Base-by-base conservation (phyloP, 768 basidiomycete species). In the Russula brevipes region DNA sequence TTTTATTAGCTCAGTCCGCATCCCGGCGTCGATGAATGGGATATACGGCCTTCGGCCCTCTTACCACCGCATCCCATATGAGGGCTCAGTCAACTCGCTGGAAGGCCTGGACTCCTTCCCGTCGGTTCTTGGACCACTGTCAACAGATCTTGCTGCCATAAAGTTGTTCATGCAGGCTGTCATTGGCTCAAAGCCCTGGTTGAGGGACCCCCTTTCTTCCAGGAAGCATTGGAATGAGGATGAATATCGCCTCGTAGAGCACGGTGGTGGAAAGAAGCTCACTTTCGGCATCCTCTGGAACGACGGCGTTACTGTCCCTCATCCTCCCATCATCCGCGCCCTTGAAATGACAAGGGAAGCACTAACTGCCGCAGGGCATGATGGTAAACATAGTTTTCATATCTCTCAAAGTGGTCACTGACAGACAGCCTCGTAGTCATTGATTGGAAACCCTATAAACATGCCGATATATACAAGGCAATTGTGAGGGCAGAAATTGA, bases 61-160 rank as follows among this genome's bases (percentile, higher is more conserved):
- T 16, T 88, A 79, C 67, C 77, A 82, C 44, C 82, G 91, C 30
- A 72, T 91, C 2, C 91, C 91, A 0, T 91, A 87, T 70, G 74
- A 76, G n/a, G 85, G 85, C 24, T 82, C 82, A 5, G 75, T 79
- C 3, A 90, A 87, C 72, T 81, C 84, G 2, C 69, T 85, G 33
- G 81, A 86, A 71, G 91, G 91, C 24, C 84, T 87, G 70, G 89
- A 91, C 63, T 83, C 85, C 16, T 69, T 89, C 33, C 76, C 76
- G 4, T 89, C 89, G 3, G 87, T 91, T 35, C 77, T 92, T 11
- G 92, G 92, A 0, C 92, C 92, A 5, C 76, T 92, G 55, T 76
- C 83, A 2, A 77, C 74, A 47, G 82, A 82, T 39, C 65, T 91
- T 52, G 75, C 71, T 10, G 88, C 81, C n/a, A 72, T 94, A 59